Evolutionary conservation across 129 eudicot genomes (phyloP), one percentile per base, ranked within the genome.

Genomic region (Centrapalus pauciflorus): DNA sequence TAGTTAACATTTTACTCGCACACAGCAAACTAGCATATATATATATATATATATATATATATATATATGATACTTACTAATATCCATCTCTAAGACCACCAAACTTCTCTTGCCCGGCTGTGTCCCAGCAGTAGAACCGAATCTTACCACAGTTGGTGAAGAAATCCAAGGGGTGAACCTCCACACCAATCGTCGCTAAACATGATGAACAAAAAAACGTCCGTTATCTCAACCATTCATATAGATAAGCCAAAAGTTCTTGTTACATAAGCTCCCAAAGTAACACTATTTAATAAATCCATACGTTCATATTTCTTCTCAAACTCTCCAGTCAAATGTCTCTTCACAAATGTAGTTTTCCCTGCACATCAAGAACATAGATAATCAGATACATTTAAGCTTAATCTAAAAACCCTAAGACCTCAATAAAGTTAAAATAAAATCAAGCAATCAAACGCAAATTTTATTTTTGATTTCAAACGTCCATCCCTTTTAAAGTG

Each of bases 11-110:
- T 33, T 20, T 14, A 25, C 14, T 8, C 5, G 34, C 38, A 49
- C 24, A 13, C 9, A 13, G 2, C 55, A 52, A 4, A 46, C 35
- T 14, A n/a, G 45, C 24, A 45, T 14, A 21, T 5, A 5, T 14
- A 35, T 25, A 7, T 29, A n/a, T n/a, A n/a, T n/a, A n/a, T n/a
- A n/a, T n/a, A n/a, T n/a, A n/a, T n/a, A n/a, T n/a, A n/a, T n/a
- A n/a, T n/a, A n/a, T n/a, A n/a, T n/a, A n/a, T n/a, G n/a, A 17
- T 21, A 75, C 84, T 84, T 73, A 87, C 95, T 87, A 87, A 64
- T 87, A 87, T 32, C 95, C 90, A 77, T 87, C 95, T 64, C 95
- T 76, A 71, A 87, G 95, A 50, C 95, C 95, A 70, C 95, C 95
- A 10, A 87, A 87, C 56, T 81, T 87, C 79, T 87, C 95, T 71